Conservation (phyloP, 768 basidiomycete genomes). For the Boletus pseudopeckii region DNA sequence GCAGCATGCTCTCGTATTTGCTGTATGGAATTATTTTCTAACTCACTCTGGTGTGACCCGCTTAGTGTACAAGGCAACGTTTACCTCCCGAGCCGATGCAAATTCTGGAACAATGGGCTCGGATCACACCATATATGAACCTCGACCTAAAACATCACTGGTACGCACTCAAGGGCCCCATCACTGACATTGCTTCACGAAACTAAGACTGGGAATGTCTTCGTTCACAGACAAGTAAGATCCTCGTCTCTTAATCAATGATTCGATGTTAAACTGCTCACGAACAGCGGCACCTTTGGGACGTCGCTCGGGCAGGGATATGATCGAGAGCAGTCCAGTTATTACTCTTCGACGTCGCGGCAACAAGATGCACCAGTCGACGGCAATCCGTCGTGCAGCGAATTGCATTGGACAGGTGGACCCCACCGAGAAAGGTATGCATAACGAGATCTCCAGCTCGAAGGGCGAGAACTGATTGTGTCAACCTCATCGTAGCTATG, state of each 20-base stretch:
- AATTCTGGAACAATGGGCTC: constrained; percentile 6
- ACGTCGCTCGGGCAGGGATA: neutral
- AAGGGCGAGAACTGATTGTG: neutral
- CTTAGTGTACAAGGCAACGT: neutral
- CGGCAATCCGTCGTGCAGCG: neutral
- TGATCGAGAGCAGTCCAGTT: neutral
- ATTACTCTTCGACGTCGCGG: neutral
- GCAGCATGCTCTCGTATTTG: constrained; percentile 3
- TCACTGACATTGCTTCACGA: neutral
- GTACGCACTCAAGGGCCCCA: neutral
- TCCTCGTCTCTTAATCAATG: neutral
- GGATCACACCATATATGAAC: neutral
- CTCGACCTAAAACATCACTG: neutral
- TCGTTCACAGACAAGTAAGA: constrained; percentile 10
- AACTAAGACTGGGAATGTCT: constrained; percentile 2
- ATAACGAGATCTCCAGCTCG: neutral
- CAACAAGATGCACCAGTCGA: constrained; percentile 1
- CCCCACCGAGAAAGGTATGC: constrained; percentile 13
- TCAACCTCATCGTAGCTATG: neutral
- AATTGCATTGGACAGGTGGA: neutral
- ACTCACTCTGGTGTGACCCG: constrained; percentile 5
- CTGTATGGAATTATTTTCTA: constrained; percentile 11
- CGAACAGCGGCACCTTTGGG: neutral
- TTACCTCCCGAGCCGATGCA: constrained; percentile 5
- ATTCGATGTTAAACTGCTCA: neutral